Percentiles rank a stretch among this genome's conserved stretches.
phyloP scores from a whole-genome alignment of 768 basidiomycete species.

The Boletus barrowsii region DNA sequence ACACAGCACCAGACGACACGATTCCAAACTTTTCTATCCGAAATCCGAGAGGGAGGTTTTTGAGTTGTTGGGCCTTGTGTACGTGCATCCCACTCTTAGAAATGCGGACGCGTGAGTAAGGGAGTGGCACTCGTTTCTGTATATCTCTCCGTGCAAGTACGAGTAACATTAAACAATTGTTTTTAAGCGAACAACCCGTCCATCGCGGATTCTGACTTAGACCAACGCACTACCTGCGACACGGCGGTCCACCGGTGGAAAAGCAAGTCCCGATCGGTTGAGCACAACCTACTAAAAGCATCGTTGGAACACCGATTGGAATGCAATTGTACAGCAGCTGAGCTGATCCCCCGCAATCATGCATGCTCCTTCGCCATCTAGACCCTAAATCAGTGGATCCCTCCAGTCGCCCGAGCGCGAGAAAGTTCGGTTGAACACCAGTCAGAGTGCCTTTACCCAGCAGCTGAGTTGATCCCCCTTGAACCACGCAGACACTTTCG shows the following conservation, averaged over 20 bases:
- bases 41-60: conserved; percentile 73
- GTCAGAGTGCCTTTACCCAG: too few species aligned
- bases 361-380: too few species aligned
- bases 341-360: not conserved
- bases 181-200: not conserved
- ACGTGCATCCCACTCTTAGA: conserved; percentile 66
- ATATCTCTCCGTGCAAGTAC: not conserved
- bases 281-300: not conserved
- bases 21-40: conserved; percentile 58
- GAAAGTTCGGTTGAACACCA: too few species aligned
- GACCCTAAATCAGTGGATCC: too few species aligned
- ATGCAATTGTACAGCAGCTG: not conserved
- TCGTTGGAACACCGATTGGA: not conserved
- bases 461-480: too few species aligned
- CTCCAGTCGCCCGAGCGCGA: too few species aligned
- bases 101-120: conserved; percentile 60
- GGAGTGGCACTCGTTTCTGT: conserved; percentile 9
- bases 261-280: not conserved
- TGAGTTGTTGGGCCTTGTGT: conserved; percentile 63
- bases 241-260: not conserved
- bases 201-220: not conserved
- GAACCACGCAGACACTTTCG: too few species aligned
- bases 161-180: not conserved
- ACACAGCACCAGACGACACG: conserved; percentile 50
- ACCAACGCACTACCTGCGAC: not conserved